These are phyloP conservation scores for Fusarium veterinarium DNA, from an alignment of 2,329 filamentous ascomycete species.

Conservation along the genomic window DNA sequence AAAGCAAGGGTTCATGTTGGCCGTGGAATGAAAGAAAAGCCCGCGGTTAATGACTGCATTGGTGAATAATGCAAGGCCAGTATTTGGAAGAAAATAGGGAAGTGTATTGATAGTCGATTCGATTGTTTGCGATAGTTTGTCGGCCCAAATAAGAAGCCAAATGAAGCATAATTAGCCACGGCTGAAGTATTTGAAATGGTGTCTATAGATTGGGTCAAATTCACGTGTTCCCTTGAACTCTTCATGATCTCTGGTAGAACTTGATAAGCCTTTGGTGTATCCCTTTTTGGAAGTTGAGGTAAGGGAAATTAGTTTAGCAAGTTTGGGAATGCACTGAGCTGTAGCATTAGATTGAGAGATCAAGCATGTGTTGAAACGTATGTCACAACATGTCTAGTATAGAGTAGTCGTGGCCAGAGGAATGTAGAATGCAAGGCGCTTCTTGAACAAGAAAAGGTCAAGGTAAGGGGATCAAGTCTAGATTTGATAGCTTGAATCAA, in stretches of 20 bases:
- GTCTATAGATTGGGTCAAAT: not conserved
- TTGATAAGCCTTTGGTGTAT: not conserved
- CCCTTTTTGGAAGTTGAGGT: not conserved
- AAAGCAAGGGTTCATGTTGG: constrained; percentile 29
- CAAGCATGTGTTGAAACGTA: not conserved
- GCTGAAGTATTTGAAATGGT: not conserved
- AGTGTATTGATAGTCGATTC: constrained; percentile 34
- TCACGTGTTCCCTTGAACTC: not conserved
- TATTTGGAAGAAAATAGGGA: constrained; percentile 10
- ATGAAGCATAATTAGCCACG: constrained; percentile 18
- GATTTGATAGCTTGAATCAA: not conserved
- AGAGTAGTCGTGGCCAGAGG: constrained; percentile 13
- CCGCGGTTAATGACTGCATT: constrained; percentile 11
- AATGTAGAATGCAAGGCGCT: constrained; percentile 23
- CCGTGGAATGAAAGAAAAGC: constrained; percentile 11
- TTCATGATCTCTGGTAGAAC: not conserved
- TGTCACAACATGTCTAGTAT: not conserved
- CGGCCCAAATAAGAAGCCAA: constrained; percentile 19
- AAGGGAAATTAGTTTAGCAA: not conserved
- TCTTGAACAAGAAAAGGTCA: constrained; percentile 1
- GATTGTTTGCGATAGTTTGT: constrained; percentile 18
- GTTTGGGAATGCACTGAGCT: not conserved
- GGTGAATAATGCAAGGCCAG: constrained; percentile 3
- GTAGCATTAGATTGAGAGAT: not conserved
- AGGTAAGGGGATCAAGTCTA: not conserved